phyloP scores from a whole-genome alignment of 805 yeast genomes.

The Pichia nanzhaoensis region DNA sequence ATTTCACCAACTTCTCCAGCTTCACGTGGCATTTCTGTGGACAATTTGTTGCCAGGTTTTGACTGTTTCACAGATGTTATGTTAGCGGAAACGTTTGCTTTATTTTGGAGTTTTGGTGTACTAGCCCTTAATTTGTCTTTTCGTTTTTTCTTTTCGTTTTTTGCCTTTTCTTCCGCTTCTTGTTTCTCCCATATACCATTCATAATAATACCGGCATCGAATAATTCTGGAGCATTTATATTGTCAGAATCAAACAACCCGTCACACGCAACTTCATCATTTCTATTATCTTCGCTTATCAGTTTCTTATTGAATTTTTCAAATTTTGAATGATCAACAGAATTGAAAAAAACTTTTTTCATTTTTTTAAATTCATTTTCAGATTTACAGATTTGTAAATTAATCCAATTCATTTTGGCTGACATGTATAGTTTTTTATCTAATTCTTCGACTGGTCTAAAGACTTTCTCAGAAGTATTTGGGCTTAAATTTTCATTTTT shows the following conservation, averaged over 20 bases:
- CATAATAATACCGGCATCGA: constrained; percentile 15
- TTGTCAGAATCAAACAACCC: constrained; percentile 12
- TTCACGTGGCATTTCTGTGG: too few relatives aligned
- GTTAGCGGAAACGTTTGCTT: too few relatives aligned
- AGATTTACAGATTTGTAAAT: constrained; percentile 27
- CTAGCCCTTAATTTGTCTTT: background rate
- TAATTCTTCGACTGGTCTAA: constrained; percentile 23
- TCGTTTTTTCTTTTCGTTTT: background rate
- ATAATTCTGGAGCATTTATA: constrained; percentile 16
- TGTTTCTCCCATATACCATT: constrained; percentile 9
- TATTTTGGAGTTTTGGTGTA: too few relatives aligned
- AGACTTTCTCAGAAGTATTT: constrained; percentile 10
- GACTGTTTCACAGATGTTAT: too few relatives aligned
- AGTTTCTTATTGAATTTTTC: constrained; percentile 15
- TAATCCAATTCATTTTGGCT: constrained; percentile 21
- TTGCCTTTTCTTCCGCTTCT: background rate
- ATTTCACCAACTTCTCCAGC: too few relatives aligned
- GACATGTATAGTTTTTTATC: constrained; percentile 23
- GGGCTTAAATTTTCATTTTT: constrained; percentile 9
- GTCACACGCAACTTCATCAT: constrained; percentile 17
- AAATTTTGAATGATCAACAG: constrained; percentile 12
- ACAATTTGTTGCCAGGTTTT: too few relatives aligned
- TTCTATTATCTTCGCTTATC: constrained; percentile 11
- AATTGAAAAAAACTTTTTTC: constrained; percentile 19
- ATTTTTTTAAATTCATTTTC: constrained; percentile 26